These are phyloP conservation scores for Globisporangium barbulae DNA, from an alignment of 352 stramenopile species.

Conservation along the genomic window DNA sequence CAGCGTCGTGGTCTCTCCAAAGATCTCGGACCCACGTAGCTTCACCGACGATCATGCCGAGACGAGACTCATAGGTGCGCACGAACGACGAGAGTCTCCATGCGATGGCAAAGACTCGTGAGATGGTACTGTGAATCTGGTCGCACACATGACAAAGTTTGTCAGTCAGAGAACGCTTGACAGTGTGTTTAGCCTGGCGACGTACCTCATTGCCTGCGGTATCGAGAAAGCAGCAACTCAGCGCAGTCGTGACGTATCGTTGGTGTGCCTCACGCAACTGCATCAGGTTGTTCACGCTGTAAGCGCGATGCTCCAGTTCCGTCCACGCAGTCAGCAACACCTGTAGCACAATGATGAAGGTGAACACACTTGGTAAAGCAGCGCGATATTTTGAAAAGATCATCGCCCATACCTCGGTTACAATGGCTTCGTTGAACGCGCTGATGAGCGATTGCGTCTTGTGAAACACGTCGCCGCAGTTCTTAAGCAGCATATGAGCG, in stretches of 20 bases:
- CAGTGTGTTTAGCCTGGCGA: too few species aligned
- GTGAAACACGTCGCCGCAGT: conserved; percentile 31
- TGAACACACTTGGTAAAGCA: not conserved
- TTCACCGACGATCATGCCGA: conserved; percentile 2
- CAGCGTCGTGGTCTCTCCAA: conserved; percentile 24
- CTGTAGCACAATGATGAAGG: conserved; percentile 18
- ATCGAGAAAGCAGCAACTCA: conserved; percentile 45
- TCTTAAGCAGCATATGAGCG: conserved; percentile 19
- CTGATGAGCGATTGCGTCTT: conserved; percentile 38
- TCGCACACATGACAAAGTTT: not conserved
- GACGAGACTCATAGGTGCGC: conserved; percentile 10
- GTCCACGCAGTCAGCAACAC: conserved; percentile 39
- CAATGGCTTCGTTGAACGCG: conserved; percentile 51
- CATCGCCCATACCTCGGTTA: conserved; percentile 25
- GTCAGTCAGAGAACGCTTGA: not conserved
- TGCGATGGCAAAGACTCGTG: conserved; percentile 16
- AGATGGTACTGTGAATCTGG: conserved; percentile 35
- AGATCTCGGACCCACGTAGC: conserved; percentile 11
- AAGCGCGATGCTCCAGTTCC: conserved; percentile 21
- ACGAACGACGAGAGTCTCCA: conserved; percentile 38
- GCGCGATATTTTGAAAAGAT: not conserved
- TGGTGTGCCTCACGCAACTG: conserved; percentile 35
- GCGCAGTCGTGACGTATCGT: conserved; percentile 28
- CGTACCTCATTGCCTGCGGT: conserved; percentile 21
- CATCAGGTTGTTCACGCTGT: conserved; percentile 23